Conservation (phyloP, 2,329 filamentous ascomycete genomes). For the Trichoderma sp. region DNA sequence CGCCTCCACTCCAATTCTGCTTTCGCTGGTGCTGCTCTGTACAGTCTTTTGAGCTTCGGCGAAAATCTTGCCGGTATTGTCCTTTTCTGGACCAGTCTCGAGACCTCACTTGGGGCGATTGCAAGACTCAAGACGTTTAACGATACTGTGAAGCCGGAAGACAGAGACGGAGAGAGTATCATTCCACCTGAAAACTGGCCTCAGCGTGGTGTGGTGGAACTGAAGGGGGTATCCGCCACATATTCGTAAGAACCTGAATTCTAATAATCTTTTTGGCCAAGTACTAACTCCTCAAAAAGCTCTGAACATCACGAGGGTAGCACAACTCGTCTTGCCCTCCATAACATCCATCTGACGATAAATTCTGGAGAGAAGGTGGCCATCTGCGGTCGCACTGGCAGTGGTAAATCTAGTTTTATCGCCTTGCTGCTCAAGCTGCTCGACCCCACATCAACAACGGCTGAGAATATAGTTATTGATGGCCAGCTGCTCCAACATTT, state of each 20-base stretch:
- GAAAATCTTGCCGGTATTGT: not conserved
- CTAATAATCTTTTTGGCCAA: not conserved
- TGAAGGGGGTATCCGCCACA: not conserved
- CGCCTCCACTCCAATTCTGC: not conserved
- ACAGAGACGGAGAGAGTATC: not conserved
- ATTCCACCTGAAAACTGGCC: not conserved
- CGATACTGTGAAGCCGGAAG: not conserved
- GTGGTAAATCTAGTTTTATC: not conserved
- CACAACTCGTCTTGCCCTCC: not conserved
- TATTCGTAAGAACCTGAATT: not conserved
- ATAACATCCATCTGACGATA: not conserved
- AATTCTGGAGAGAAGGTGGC: not conserved
- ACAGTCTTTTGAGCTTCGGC: not conserved
- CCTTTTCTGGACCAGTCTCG: not conserved
- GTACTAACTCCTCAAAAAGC: not conserved
- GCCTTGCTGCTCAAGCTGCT: not conserved
- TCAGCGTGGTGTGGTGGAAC: not conserved
- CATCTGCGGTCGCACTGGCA: not conserved
- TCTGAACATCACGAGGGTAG: not conserved
- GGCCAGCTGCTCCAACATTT: not conserved
- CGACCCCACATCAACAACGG: not conserved
- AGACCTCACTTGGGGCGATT: not conserved
- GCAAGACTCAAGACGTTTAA: not conserved
- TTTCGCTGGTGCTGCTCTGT: not conserved
- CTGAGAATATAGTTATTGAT: not conserved